Conservation (phyloP, 768 basidiomycete species). For the Suillus placidus region DNA sequence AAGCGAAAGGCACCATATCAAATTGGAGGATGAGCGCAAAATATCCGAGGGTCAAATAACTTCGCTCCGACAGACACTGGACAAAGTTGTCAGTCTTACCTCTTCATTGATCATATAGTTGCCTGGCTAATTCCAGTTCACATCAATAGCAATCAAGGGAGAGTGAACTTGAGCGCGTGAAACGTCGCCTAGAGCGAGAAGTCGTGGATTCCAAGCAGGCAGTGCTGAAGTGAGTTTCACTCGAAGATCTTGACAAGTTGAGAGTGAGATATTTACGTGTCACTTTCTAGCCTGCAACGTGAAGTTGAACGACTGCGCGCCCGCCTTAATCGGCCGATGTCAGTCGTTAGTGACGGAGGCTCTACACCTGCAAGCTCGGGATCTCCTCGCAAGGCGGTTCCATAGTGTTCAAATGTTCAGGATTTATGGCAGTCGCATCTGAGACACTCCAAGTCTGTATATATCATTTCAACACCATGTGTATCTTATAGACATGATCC, state of each 20-base stretch:
- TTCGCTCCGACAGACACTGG: slow-evolving; percentile 59
- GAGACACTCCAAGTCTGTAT: slow-evolving; percentile 1
- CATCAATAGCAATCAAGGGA: slow-evolving; percentile 66
- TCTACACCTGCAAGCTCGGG: slow-evolving; percentile 16
- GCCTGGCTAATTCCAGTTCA: slow-evolving; percentile 9
- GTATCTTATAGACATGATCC: slow-evolving; percentile 1
- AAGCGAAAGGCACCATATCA: slow-evolving; percentile 59
- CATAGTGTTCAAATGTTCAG: slow-evolving; percentile 13
- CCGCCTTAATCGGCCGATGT: slow-evolving; percentile 61
- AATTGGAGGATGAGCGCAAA: slow-evolving; percentile 68
- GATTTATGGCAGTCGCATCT: slow-evolving; percentile 6
- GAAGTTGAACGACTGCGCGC: slow-evolving; percentile 72
- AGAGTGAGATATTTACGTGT: not conserved
- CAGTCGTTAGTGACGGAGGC: slow-evolving; percentile 28
- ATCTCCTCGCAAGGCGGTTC: slow-evolving; percentile 32
- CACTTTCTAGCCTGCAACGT: slow-evolving; percentile 51
- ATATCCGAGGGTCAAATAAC: slow-evolving; percentile 60
- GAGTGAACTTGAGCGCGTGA: slow-evolving; percentile 65
- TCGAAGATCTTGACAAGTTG: not conserved
- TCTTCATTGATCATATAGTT: slow-evolving; percentile 5
- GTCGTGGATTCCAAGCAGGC: slow-evolving; percentile 74
- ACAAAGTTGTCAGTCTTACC: slow-evolving; percentile 54
- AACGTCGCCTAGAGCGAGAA: slow-evolving; percentile 77
- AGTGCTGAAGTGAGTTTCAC: slow-evolving; percentile 57
- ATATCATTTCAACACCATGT: slow-evolving; percentile 1